A percentile compares a stretch with the other conserved stretches of the same genome.
Evolutionary conservation across 2,329 filamentous ascomycete genomes (phyloP).

Genomic region (Pseudocercospora eumusae): DNA sequence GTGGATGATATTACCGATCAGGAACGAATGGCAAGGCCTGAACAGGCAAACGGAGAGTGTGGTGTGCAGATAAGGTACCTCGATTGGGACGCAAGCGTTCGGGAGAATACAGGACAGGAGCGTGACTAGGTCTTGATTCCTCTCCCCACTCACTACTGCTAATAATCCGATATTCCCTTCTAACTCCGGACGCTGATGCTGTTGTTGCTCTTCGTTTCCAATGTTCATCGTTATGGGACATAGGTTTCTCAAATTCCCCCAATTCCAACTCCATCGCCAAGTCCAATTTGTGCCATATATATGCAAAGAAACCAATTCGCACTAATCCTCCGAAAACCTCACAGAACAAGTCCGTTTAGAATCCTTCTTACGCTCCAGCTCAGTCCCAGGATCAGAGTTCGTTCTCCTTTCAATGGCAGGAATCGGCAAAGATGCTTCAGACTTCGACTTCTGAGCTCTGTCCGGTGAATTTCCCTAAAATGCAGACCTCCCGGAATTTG

Average conservation of each 20-base stretch:
- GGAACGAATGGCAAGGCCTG: neutral
- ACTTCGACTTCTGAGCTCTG: neutral
- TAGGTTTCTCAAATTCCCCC: neutral
- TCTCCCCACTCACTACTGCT: neutral
- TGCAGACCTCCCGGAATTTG: neutral
- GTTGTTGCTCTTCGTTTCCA: neutral
- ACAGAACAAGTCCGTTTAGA: neutral
- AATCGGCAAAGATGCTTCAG: neutral
- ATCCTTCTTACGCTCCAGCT: neutral
- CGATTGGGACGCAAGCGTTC: too few species aligned
- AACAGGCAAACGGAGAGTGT: too few species aligned
- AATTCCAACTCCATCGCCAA: neutral
- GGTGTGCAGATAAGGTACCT: too few species aligned
- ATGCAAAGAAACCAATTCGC: neutral
- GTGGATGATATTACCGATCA: constrained; percentile 4
- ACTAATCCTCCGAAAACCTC: neutral
- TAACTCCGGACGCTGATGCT: neutral
- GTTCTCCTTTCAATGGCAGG: neutral
- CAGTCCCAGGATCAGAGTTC: neutral
- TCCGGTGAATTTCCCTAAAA: neutral
- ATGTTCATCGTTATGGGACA: too few species aligned
- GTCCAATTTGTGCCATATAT: neutral
- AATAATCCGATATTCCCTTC: neutral
- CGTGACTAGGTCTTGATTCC: neutral
- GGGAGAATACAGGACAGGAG: too few species aligned